phyloP scores from a whole-genome alignment of 2,329 filamentous ascomycete genomes.

The Penicillium concentricum region DNA sequence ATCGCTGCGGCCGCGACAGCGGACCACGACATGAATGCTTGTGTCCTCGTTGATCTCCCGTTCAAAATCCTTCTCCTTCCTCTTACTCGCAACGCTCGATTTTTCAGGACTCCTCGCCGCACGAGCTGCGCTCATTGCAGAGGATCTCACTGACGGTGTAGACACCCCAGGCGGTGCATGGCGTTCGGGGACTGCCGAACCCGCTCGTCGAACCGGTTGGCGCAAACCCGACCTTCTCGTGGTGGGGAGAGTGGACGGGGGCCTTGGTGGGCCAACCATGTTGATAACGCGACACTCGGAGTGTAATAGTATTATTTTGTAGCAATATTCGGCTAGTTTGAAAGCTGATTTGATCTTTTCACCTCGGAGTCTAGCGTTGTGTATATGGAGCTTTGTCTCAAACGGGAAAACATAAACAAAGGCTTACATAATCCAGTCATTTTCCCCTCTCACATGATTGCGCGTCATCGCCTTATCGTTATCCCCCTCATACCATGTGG shows the following conservation, averaged over 20 bases:
- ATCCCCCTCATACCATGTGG: neutral
- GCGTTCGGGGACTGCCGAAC: constrained; percentile 53
- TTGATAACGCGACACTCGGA: constrained; percentile 11
- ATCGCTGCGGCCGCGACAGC: constrained; percentile 88
- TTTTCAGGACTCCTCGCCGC: constrained; percentile 42
- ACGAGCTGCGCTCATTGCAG: constrained; percentile 41
- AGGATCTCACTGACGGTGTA: constrained; percentile 65
- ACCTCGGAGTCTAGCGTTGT: neutral
- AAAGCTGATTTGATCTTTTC: neutral
- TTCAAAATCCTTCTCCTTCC: constrained; percentile 85
- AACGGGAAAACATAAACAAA: constrained; percentile 23
- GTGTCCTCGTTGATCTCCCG: constrained; percentile 72
- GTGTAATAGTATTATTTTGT: neutral
- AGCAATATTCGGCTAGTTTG: neutral
- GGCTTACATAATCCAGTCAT: constrained; percentile 16
- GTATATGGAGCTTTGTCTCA: constrained; percentile 10
- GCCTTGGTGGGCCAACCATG: constrained; percentile 58
- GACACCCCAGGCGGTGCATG: constrained; percentile 71
- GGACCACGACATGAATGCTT: constrained; percentile 96
- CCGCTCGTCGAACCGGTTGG: constrained; percentile 53
- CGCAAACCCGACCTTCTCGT: constrained; percentile 53
- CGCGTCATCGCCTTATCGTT: constrained; percentile 7
- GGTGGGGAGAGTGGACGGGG: constrained; percentile 48
- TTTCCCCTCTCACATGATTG: constrained; percentile 24
- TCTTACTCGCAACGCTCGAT: constrained; percentile 64